These are phyloP conservation scores for Kwoniella dendrophila DNA, from an alignment of 768 basidiomycete species.

Conservation along the genomic window DNA sequence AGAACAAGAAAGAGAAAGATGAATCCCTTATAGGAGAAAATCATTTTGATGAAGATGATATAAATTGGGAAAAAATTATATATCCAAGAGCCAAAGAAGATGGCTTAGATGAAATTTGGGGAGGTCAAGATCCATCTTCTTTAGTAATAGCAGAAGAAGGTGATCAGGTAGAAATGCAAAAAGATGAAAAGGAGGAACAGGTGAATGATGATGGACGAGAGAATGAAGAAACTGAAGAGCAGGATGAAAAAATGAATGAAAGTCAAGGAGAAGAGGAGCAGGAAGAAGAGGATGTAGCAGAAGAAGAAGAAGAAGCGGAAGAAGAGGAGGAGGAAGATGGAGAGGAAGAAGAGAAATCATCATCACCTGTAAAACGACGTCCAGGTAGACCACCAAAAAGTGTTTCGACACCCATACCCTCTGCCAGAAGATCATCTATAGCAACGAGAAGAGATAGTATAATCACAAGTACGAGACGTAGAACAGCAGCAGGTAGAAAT, in stretches of 20 bases:
- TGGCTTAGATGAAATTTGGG: slow-evolving; percentile 7
- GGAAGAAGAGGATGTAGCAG: slow-evolving; percentile 15
- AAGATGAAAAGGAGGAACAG: slow-evolving; percentile 59
- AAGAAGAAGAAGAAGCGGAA: slow-evolving; percentile 19
- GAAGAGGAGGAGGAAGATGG: slow-evolving; percentile 19
- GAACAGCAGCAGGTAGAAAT: too few relatives aligned
- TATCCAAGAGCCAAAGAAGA: slow-evolving; percentile 27
- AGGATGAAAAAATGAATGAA: slow-evolving; percentile 62
- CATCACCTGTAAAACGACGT: slow-evolving; percentile 3
- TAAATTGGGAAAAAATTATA: slow-evolving; percentile 25
- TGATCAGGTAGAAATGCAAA: slow-evolving; percentile 29
- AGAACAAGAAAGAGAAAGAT: not conserved
- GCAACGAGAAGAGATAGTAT: too few relatives aligned
- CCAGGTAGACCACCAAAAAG: slow-evolving; percentile 6
- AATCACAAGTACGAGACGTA: too few relatives aligned
- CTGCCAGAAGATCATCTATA: too few relatives aligned
- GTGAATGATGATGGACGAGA: slow-evolving; percentile 61
- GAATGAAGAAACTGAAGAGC: slow-evolving; percentile 60
- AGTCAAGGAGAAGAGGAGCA: slow-evolving; percentile 45
- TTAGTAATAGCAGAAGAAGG: slow-evolving; percentile 61
- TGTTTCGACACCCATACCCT: too few relatives aligned
- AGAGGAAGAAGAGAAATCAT: slow-evolving; percentile 14
- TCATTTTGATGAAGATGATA: slow-evolving; percentile 2
- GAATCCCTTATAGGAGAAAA: slow-evolving; percentile 1
- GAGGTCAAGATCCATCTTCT: slow-evolving; percentile 8